Conservation (phyloP, 306 rosid genomes). For the Vigna hirtella region DNA sequence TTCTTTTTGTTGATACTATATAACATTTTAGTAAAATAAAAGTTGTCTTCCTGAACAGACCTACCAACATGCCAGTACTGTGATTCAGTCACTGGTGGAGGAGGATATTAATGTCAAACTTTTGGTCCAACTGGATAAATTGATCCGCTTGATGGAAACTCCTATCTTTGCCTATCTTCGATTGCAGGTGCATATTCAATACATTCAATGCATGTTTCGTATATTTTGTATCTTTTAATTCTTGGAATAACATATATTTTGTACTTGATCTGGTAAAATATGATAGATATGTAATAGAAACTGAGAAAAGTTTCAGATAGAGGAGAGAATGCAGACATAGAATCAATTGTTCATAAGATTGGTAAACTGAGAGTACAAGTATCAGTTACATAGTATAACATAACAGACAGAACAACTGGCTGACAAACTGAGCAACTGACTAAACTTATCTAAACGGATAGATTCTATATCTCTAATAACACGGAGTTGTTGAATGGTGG, state of each 20-base stretch:
- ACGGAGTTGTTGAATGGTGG: background rate
- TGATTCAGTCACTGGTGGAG: constrained; percentile 90
- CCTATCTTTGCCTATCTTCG: constrained; percentile 90
- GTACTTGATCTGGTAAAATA: constrained; percentile 38
- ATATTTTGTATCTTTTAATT: constrained; percentile 33
- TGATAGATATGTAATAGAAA: background rate
- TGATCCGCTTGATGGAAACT: constrained; percentile 92
- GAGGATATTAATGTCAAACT: constrained; percentile 89
- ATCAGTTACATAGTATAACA: too few relatives aligned
- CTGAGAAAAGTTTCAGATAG: too few relatives aligned
- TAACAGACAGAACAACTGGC: too few relatives aligned
- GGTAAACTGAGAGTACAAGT: too few relatives aligned
- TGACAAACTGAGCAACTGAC: too few relatives aligned
- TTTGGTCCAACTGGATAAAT: constrained; percentile 92
- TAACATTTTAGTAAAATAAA: constrained; percentile 23
- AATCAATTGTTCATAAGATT: too few relatives aligned
- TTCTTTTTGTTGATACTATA: constrained; percentile 10
- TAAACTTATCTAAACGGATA: too few relatives aligned
- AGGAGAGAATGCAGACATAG: too few relatives aligned
- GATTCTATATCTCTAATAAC: too few relatives aligned
- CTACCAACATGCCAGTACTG: constrained; percentile 87
- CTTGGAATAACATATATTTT: constrained; percentile 30
- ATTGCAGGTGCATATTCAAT: constrained; percentile 72
- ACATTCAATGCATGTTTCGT: constrained; percentile 17
- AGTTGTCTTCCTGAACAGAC: constrained; percentile 64